These are phyloP conservation scores for Colletotrichum tofieldiae DNA, from an alignment of 2,329 filamentous ascomycete genomes.

Conservation along the genomic window DNA sequence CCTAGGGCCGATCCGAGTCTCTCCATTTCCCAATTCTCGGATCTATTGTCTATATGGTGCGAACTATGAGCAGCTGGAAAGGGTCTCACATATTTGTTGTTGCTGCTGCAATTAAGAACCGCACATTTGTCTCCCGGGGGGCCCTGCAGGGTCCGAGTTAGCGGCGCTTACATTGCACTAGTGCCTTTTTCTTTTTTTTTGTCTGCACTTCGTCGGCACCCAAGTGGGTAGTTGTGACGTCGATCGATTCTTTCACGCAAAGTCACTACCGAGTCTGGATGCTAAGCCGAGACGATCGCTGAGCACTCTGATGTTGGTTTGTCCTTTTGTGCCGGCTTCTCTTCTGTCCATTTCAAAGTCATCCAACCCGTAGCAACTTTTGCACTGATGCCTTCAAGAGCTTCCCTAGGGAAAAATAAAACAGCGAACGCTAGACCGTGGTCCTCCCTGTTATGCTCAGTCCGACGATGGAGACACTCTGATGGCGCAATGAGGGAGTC, in stretches of 20 bases:
- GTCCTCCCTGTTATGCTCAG: neutral
- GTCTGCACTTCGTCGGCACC: constrained; percentile 18
- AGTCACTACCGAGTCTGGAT: constrained; percentile 21
- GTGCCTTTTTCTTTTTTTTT: constrained; percentile 9
- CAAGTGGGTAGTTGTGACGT: constrained; percentile 39
- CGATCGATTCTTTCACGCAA: constrained; percentile 39
- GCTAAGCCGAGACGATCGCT: constrained; percentile 1
- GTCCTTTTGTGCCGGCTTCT: neutral
- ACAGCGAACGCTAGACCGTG: neutral
- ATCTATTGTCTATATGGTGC: constrained; percentile 23
- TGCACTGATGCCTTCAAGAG: neutral
- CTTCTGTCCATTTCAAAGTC: neutral
- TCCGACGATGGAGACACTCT: constrained; percentile 10
- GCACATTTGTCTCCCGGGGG: constrained; percentile 19
- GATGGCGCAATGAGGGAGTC: constrained; percentile 26
- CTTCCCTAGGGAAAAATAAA: neutral
- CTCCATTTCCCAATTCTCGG: constrained; percentile 7
- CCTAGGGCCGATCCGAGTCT: neutral
- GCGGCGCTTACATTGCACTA: constrained; percentile 35
- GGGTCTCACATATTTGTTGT: constrained; percentile 28
- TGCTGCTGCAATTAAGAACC: constrained; percentile 24
- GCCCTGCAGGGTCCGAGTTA: constrained; percentile 40
- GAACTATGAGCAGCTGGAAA: constrained; percentile 5
- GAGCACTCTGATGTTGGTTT: neutral
- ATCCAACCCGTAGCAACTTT: neutral